phyloP scores from a whole-genome alignment of 176 grass and related monocot genomes.

The Ensete glaucum region DNA sequence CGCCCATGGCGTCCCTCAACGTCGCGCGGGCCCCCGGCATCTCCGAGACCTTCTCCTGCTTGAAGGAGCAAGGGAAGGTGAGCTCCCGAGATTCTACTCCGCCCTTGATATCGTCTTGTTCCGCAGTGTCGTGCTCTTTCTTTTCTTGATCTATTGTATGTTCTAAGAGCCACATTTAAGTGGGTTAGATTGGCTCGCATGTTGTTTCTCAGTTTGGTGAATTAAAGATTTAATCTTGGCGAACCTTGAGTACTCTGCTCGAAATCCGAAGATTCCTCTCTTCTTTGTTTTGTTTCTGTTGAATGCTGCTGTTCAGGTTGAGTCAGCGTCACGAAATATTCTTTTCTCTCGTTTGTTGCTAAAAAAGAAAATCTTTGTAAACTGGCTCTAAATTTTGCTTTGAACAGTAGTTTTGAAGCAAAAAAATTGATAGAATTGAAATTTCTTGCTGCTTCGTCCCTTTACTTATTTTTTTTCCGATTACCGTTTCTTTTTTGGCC shows the following conservation, averaged over 20 bases:
- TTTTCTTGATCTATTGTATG: not conserved
- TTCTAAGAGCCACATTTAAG: not conserved
- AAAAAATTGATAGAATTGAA: not conserved
- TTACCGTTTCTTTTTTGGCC: not conserved
- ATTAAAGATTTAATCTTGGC: too few relatives aligned
- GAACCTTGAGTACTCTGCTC: too few relatives aligned
- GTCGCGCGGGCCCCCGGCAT: not conserved
- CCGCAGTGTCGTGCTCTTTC: not conserved
- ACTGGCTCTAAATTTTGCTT: too few relatives aligned
- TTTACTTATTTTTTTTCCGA: too few relatives aligned
- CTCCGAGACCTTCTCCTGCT: conserved; percentile 17
- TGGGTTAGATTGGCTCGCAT: not conserved
- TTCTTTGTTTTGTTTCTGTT: too few relatives aligned
- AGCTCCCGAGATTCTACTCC: not conserved
- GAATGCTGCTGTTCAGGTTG: too few relatives aligned
- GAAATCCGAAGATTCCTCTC: too few relatives aligned
- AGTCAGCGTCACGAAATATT: too few relatives aligned
- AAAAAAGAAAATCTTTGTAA: too few relatives aligned
- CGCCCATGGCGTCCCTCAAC: conserved; percentile 10
- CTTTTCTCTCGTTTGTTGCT: too few relatives aligned
- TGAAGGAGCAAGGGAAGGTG: conserved; percentile 21
- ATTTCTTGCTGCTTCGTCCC: too few relatives aligned
- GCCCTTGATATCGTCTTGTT: not conserved
- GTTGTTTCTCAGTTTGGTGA: not conserved
- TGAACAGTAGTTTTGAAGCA: too few relatives aligned